Conservation (phyloP, 768 basidiomycete species). For the Calvatia gigantea region DNA sequence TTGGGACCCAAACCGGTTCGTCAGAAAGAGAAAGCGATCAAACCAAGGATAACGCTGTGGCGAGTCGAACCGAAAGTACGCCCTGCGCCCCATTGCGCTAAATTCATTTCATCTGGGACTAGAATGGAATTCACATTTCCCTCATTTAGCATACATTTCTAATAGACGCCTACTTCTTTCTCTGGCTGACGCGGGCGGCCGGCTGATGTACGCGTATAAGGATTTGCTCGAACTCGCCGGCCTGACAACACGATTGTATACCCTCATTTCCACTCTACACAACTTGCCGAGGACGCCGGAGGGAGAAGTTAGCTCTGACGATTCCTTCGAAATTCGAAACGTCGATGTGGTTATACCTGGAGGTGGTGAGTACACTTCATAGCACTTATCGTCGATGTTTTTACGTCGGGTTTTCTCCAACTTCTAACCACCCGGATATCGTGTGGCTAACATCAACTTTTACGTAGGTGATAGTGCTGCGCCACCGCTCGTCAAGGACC, state of each 20-base stretch:
- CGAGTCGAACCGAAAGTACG: constrained; percentile 46
- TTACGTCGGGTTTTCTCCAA: neutral
- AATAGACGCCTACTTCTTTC: constrained; percentile 88
- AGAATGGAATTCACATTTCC: too few relatives aligned
- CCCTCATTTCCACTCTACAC: constrained; percentile 82
- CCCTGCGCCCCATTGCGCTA: too few relatives aligned
- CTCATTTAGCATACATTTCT: constrained; percentile 72
- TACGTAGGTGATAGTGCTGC: neutral
- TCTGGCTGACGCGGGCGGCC: constrained; percentile 93
- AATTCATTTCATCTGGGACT: neutral
- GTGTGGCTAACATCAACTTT: neutral
- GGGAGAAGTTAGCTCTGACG: constrained; percentile 20
- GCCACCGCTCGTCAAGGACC: constrained; percentile 57
- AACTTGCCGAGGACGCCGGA: constrained; percentile 55
- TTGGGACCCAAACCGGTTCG: constrained; percentile 22
- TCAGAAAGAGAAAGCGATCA: neutral
- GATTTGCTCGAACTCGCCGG: constrained; percentile 95
- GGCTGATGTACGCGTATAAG: constrained; percentile 96
- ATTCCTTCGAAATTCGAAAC: constrained; percentile 57
- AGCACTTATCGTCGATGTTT: neutral
- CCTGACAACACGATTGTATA: constrained; percentile 86
- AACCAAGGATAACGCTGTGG: constrained; percentile 35
- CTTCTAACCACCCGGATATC: neutral
- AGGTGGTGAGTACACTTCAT: neutral
- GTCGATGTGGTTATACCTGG: constrained; percentile 71